These are phyloP conservation scores for Clitopilus hobsonii DNA, from an alignment of 768 basidiomycete genomes.

Conservation along the genomic window DNA sequence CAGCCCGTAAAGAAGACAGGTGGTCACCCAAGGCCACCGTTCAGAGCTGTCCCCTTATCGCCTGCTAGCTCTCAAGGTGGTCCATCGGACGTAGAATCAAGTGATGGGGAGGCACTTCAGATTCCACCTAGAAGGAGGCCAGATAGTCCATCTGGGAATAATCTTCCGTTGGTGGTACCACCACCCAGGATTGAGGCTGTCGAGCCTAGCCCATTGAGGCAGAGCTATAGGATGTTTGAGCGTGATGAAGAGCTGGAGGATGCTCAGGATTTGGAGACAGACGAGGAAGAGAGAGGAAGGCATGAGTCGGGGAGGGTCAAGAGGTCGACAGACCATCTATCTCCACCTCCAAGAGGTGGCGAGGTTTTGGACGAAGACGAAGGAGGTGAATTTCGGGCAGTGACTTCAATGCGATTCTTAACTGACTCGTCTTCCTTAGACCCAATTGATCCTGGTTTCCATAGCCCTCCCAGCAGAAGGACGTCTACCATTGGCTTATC, in stretches of 20 bases:
- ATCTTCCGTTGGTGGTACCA: neutral
- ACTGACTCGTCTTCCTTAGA: constrained; percentile 32
- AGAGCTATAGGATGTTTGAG: neutral
- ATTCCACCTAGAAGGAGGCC: neutral
- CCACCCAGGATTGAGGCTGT: constrained; percentile 1
- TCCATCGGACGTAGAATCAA: neutral
- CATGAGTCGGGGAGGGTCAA: constrained; percentile 4
- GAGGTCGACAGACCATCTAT: constrained; percentile 15
- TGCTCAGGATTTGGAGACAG: neutral
- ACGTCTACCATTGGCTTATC: constrained; percentile 24
- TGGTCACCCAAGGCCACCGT: neutral
- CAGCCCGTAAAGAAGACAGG: too few species aligned
- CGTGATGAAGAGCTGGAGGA: neutral
- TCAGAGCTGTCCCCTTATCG: constrained; percentile 4
- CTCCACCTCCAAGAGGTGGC: constrained; percentile 18
- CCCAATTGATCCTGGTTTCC: constrained; percentile 65
- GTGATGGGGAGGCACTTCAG: constrained; percentile 1
- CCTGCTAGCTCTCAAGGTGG: neutral
- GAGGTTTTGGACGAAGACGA: constrained; percentile 60
- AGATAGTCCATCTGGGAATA: neutral
- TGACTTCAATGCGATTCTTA: neutral
- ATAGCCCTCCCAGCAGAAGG: constrained; percentile 40
- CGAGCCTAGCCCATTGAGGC: constrained; percentile 2
- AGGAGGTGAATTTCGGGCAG: constrained; percentile 41
- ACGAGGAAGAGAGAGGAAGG: neutral